A percentile compares a stretch with the other conserved stretches of the same genome.
These are phyloP conservation scores for Leccinum arenicola DNA, from an alignment of 768 basidiomycete genomes.

Conservation along the genomic window DNA sequence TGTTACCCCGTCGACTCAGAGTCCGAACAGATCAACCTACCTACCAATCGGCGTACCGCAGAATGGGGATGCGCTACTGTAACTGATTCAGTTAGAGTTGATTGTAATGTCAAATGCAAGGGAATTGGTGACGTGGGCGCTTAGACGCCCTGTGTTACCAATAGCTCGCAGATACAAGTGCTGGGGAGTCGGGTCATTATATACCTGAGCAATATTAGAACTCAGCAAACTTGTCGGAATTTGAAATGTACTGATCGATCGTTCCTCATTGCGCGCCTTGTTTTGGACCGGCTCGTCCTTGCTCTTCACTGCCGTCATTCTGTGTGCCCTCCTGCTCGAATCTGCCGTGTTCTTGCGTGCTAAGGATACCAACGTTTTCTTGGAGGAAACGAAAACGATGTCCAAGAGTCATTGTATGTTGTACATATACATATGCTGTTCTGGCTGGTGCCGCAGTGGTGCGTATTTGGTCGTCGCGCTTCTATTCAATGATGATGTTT, in stretches of 20 bases:
- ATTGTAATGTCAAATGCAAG: neutral
- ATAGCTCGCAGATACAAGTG: neutral
- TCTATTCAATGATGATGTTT: neutral
- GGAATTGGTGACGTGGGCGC: neutral
- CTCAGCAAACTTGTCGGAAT: no score
- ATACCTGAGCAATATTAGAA: no score
- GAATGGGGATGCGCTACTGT: neutral
- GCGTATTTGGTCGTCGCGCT: neutral
- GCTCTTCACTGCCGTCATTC: conserved; percentile 61
- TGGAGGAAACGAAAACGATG: conserved; percentile 73
- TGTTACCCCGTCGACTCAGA: neutral
- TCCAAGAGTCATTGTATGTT: conserved; percentile 69
- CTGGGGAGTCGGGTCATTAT: no score
- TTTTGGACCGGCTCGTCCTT: conserved; percentile 82
- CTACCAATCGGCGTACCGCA: neutral
- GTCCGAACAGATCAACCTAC: neutral
- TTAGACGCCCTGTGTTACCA: neutral
- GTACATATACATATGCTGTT: no score
- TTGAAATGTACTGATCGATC: no score
- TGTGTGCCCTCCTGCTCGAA: conserved; percentile 78
- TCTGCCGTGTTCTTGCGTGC: conserved; percentile 71
- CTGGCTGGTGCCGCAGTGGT: no score
- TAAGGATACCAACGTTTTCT: conserved; percentile 64
- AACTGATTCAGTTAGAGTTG: neutral
- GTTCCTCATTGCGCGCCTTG: conserved; percentile 40